These are phyloP conservation scores for Aspergillus caelatus DNA, from an alignment of 2,329 filamentous ascomycete genomes.

Conservation along the genomic window DNA sequence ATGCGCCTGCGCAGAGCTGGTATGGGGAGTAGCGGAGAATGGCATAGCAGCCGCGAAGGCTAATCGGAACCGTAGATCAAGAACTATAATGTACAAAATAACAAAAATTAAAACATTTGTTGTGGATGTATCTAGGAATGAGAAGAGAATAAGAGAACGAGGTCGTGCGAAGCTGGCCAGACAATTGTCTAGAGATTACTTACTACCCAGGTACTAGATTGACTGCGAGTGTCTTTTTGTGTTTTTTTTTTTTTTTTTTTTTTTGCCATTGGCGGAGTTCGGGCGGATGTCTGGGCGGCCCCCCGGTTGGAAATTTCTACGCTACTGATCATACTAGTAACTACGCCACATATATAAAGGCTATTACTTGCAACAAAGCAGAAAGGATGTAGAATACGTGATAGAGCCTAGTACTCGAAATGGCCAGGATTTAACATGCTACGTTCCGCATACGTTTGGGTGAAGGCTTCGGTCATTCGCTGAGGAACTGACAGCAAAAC, in stretches of 20 bases:
- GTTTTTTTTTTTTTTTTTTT: background rate
- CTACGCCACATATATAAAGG: background rate
- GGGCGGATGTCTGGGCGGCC: slow-evolving; percentile 7
- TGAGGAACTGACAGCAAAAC: background rate
- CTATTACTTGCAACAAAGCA: background rate
- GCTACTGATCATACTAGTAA: background rate
- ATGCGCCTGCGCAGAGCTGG: slow-evolving; percentile 32
- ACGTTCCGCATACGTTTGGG: background rate
- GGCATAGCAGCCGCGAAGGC: slow-evolving; percentile 20
- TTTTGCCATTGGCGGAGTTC: slow-evolving; percentile 14
- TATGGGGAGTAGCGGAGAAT: slow-evolving; percentile 22
- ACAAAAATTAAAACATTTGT: background rate
- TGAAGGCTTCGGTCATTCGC: background rate
- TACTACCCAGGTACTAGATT: background rate
- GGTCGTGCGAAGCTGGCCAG: slow-evolving; percentile 4
- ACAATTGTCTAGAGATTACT: background rate
- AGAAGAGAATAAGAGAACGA: slow-evolving; percentile 2
- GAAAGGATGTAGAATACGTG: background rate
- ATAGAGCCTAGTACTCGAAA: background rate
- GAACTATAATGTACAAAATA: background rate
- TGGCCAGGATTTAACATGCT: background rate
- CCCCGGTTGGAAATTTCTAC: slow-evolving; percentile 13
- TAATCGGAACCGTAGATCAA: background rate
- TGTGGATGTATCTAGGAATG: background rate
- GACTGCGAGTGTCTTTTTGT: slow-evolving; percentile 1